phyloP scores from a whole-genome alignment of 192 early-diverging fungal genomes.

The Umbelopsis sp. region DNA sequence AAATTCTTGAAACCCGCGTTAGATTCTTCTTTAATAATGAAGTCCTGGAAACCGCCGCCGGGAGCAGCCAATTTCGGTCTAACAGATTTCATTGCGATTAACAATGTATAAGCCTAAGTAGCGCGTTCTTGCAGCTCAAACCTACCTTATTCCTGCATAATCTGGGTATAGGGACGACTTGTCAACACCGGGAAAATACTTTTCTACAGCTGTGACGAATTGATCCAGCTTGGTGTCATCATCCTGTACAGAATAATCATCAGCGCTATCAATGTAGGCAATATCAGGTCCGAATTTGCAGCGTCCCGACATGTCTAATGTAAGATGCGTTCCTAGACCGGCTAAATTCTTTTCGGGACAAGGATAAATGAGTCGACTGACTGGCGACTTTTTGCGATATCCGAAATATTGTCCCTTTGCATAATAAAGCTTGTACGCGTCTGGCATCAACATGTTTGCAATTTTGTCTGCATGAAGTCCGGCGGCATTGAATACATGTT shows the following conservation, averaged over 20 bases:
- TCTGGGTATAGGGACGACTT: constrained; percentile 64
- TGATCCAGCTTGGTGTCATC: constrained; percentile 41
- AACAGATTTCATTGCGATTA: background rate
- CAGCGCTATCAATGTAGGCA: constrained; percentile 54
- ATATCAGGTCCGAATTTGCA: constrained; percentile 85
- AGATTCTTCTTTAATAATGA: constrained; percentile 67
- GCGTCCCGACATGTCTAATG: constrained; percentile 73
- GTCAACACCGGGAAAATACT: constrained; percentile 65
- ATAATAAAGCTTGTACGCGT: constrained; percentile 64
- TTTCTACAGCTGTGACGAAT: constrained; percentile 58
- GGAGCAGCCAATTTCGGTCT: constrained; percentile 82
- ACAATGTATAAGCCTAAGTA: background rate
- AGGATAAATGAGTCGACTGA: constrained; percentile 78
- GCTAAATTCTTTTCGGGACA: constrained; percentile 73
- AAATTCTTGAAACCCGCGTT: constrained; percentile 56
- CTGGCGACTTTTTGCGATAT: constrained; percentile 44
- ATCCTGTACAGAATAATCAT: constrained; percentile 59
- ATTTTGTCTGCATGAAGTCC: constrained; percentile 75
- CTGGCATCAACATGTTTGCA: constrained; percentile 43
- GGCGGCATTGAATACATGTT: constrained; percentile 74
- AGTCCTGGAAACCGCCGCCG: constrained; percentile 75
- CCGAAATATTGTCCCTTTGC: constrained; percentile 84
- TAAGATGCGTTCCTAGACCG: constrained; percentile 78
- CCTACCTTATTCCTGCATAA: constrained; percentile 78
- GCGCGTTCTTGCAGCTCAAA: background rate